phyloP scores from a whole-genome alignment of 345 rosid species.

The Eucalyptus tenuipes region DNA sequence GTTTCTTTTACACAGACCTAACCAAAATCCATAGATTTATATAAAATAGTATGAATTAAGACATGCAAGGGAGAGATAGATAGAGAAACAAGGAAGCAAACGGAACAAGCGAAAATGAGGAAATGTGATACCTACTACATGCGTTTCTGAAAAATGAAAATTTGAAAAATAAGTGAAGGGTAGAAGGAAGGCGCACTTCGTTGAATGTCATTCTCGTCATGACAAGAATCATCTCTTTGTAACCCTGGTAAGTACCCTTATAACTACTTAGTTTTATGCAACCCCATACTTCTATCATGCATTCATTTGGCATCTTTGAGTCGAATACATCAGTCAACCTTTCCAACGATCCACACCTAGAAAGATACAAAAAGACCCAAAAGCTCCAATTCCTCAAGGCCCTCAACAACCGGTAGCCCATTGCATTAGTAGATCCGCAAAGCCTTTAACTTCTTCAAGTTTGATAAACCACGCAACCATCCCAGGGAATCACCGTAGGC shows the following conservation, averaged over 20 bases:
- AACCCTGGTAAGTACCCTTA: fast-evolving
- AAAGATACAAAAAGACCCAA: fast-evolving
- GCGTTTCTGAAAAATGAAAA: too few species aligned
- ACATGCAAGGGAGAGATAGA: neutral
- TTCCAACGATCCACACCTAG: neutral
- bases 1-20: neutral
- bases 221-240: neutral
- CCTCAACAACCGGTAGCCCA: neutral
- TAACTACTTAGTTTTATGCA: neutral
- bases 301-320: neutral
- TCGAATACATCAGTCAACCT: neutral
- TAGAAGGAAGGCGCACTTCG: neutral
- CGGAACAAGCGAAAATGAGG: neutral
- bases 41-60: too few species aligned
- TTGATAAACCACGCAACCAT: neutral
- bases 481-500: neutral
- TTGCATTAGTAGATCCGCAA: neutral
- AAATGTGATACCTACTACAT: neutral
- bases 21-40: neutral
- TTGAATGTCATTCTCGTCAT: fast-evolving
- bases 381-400: neutral
- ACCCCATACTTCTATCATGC: fast-evolving
- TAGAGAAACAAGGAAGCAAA: neutral
- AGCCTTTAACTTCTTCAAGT: neutral
- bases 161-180: neutral